Base-by-base conservation (phyloP, 257 asterid genomes). In the Solanum arcanum region DNA sequence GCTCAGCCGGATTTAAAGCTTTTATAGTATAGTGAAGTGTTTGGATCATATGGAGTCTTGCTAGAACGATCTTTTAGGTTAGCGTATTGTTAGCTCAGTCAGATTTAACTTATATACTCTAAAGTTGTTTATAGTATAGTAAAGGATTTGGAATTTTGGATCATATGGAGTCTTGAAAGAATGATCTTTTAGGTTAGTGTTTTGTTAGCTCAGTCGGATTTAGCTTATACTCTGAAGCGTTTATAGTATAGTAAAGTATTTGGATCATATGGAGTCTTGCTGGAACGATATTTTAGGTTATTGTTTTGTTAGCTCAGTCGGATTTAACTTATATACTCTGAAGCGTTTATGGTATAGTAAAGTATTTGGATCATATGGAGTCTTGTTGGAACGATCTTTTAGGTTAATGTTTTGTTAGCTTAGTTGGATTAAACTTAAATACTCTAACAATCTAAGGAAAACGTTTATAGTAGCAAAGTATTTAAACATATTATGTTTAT, bases 111-210 rank as follows among this genome's bases (percentile, higher is more conserved):
- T 73, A 11, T 73, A 35, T 18, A 20, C 8, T 9, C 12, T 15
- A 7, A 29, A 39, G 41, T 1, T 1, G 8, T 37, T 37, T 37
- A 37, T 37, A 37, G 41, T 37, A 37, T 37, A 37, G 78, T 69
- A 18, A 75, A 88, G 12, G 93, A 90, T 84, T 87, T 95, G 31
- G 31, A 31, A 31, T 31, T 33, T 33, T 33, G 60, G 52, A 37
- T 74, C 75, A 95, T 88, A 91, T 95, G 91, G 92, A 92, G 83
- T 41, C 85, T 72, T 92, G 95, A 64, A 52, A 87, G 4, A 78
- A 89, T 27, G 94, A 93, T 86, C 94, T 93, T 62, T 44, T 91
- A 93, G 94, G 98, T 93, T 49, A 35, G 89, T 83, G 64, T 88
- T 25, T 82, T 20, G 25, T 29, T 62, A 10, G 14, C 56, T 82